Conservation (phyloP, 2,329 filamentous ascomycete species). For the Scytalidium lignicola region DNA sequence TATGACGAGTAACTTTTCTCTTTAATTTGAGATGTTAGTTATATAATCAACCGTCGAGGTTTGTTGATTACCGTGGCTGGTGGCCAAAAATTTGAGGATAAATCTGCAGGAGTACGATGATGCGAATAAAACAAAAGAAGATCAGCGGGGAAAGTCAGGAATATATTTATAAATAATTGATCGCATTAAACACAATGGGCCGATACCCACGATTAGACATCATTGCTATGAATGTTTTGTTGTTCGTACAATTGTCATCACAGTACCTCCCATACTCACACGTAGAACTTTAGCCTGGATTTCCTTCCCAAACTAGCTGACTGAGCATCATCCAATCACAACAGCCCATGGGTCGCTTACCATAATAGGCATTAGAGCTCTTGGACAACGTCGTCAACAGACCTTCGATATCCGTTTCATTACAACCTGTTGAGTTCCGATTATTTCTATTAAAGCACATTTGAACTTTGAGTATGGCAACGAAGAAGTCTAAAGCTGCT, state of each 20-base stretch:
- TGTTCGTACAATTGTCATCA: neutral
- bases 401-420: neutral
- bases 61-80: neutral
- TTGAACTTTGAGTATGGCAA: slow-evolving; percentile 43
- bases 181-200: neutral
- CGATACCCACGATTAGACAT: neutral
- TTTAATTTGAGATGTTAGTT: neutral
- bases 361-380: neutral
- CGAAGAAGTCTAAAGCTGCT: slow-evolving; percentile 53
- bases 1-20: slow-evolving; percentile 1
- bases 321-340: neutral
- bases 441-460: neutral
- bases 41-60: neutral
- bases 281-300: neutral
- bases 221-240: neutral
- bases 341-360: neutral
- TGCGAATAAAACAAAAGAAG: neutral
- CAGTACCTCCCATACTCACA: neutral
- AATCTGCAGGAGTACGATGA: neutral
- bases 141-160: neutral
- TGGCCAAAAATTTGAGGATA: neutral
- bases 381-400: neutral
- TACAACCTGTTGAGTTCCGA: neutral
- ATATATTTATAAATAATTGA: neutral
- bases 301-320: neutral